These are phyloP conservation scores for Babesia bovis DNA, from an alignment of 169 alveolate genomes.

Conservation along the genomic window DNA sequence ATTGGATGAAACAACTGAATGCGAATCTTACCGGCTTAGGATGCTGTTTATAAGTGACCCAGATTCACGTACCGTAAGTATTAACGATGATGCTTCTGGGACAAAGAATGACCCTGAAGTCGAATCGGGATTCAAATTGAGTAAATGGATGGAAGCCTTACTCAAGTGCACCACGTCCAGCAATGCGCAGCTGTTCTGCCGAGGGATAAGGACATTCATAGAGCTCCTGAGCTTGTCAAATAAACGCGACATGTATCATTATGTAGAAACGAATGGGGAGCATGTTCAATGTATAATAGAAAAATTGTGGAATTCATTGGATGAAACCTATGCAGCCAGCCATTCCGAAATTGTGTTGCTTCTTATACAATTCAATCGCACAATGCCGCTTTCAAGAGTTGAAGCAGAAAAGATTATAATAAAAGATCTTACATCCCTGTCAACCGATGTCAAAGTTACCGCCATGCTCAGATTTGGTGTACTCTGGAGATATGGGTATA, in stretches of 20 bases:
- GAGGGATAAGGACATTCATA: constrained; percentile 56
- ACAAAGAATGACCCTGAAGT: too few relatives aligned
- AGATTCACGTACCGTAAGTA: not conserved
- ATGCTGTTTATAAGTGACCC: constrained; percentile 2
- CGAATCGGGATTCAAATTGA: constrained; percentile 16
- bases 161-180: constrained; percentile 39
- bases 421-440: constrained; percentile 35
- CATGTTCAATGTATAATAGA: constrained; percentile 27
- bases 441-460: constrained; percentile 28
- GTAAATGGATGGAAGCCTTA: constrained; percentile 43
- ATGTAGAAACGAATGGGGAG: constrained; percentile 22
- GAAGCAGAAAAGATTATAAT: constrained; percentile 57
- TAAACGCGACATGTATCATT: constrained; percentile 21
- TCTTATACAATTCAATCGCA: constrained; percentile 41
- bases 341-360: constrained; percentile 63
- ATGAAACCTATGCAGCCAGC: constrained; percentile 38
- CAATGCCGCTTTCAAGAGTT: constrained; percentile 26
- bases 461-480: constrained; percentile 66
- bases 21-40: constrained; percentile 6
- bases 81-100: not conserved
- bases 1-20: not conserved
- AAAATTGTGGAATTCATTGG: constrained; percentile 50
- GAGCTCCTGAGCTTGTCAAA: constrained; percentile 42
- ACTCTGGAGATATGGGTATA: constrained; percentile 46
- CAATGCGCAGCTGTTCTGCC: constrained; percentile 53